These are phyloP conservation scores for Serendipita sp. DNA, from an alignment of 768 basidiomycete species.

Conservation along the genomic window DNA sequence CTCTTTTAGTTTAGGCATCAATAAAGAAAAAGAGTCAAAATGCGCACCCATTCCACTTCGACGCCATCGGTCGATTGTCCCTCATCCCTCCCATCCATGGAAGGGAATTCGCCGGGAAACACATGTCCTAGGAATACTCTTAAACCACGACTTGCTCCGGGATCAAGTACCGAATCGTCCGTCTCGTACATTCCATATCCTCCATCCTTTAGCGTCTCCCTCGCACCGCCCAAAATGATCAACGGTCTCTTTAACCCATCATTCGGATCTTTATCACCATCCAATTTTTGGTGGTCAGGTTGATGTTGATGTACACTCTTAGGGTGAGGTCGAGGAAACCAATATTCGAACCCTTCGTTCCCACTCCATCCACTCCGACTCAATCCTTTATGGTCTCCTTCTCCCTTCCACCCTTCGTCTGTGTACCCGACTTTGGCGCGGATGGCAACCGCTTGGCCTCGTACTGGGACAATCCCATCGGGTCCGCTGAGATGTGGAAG, in stretches of 20 bases:
- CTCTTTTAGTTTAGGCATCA: not conserved
- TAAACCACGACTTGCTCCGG: constrained; percentile 30
- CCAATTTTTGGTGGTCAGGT: too few relatives aligned
- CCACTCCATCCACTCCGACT: constrained; percentile 27
- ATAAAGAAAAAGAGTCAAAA: not conserved
- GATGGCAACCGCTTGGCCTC: constrained; percentile 46
- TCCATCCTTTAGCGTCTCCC: constrained; percentile 26
- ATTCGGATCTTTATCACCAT: not conserved
- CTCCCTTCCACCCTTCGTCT: constrained; percentile 14
- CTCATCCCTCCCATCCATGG: constrained; percentile 28
- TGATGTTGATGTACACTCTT: too few relatives aligned
- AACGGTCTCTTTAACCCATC: constrained; percentile 28
- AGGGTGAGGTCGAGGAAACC: constrained; percentile 53
- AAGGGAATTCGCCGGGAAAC: constrained; percentile 36
- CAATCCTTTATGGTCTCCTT: constrained; percentile 14
- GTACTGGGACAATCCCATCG: constrained; percentile 45
- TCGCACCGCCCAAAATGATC: constrained; percentile 57
- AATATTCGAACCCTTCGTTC: constrained; percentile 48
- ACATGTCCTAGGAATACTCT: constrained; percentile 42
- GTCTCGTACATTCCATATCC: constrained; percentile 33
- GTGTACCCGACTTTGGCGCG: constrained; percentile 25
- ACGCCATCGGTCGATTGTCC: not conserved
- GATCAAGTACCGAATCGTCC: constrained; percentile 43
- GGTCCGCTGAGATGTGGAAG: constrained; percentile 46
- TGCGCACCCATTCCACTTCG: constrained; percentile 67